Conservation (phyloP, 1,284 basidiomycete genomes). For the Vanrija humicola region DNA sequence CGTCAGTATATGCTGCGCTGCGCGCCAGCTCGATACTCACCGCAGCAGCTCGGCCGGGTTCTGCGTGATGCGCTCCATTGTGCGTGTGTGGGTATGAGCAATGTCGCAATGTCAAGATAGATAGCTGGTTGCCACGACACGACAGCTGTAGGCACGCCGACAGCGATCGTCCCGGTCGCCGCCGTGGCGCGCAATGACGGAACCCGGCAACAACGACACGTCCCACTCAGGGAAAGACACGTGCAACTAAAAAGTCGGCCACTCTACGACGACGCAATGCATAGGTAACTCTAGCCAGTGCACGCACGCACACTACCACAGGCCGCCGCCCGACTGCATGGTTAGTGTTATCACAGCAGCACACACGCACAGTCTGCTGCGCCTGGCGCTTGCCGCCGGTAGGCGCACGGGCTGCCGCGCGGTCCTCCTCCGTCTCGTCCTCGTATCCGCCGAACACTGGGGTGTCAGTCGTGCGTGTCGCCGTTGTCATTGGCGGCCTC, state of each 20-base stretch:
- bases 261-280: too few species aligned
- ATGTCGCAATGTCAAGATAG: neutral
- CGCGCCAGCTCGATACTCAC: constrained; percentile 26
- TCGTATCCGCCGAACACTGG: constrained; percentile 44
- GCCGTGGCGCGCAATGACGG: neutral
- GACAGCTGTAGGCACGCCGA: too few species aligned
- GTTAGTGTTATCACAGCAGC: neutral
- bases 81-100: neutral
- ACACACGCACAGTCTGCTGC: constrained; percentile 26
- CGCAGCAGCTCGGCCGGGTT: constrained; percentile 47
- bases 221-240: too few species aligned
- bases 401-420: constrained; percentile 22
- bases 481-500: too few species aligned
- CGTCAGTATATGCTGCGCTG: neutral
- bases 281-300: too few species aligned
- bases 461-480: neutral
- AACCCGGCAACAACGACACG: too few species aligned
- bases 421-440: constrained; percentile 37
- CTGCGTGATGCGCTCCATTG: constrained; percentile 44
- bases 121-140: too few species aligned
- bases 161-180: too few species aligned
- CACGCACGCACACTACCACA: constrained; percentile 1
- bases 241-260: too few species aligned
- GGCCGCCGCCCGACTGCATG: constrained; percentile 1
- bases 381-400: constrained; percentile 30